Evolutionary conservation across 1,284 basidiomycete genomes (phyloP).

Genomic region (Heterobasidion parviporum): DNA sequence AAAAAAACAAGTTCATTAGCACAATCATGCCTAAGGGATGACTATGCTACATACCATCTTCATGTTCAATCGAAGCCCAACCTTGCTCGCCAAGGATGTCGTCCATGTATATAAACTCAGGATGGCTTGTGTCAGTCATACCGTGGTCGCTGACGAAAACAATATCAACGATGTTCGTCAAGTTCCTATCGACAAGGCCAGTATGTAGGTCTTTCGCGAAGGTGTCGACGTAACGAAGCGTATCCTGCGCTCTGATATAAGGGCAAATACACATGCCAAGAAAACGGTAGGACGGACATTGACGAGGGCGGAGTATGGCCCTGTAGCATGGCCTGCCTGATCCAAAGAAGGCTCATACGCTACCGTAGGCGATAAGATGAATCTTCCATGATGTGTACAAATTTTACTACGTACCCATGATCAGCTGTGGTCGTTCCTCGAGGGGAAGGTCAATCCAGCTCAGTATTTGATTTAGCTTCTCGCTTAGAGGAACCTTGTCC

Average conservation of each 20-base stretch:
- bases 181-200: constrained; percentile 61
- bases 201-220: constrained; percentile 68
- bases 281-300: constrained; percentile 35
- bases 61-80: constrained; percentile 52
- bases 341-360: constrained; percentile 74
- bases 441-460: constrained; percentile 72
- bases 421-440: constrained; percentile 65
- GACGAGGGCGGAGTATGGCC: constrained; percentile 66
- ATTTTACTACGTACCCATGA: constrained; percentile 44
- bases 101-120: constrained; percentile 74
- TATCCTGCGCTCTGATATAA: constrained; percentile 34
- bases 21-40: not conserved
- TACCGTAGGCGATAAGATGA: constrained; percentile 21
- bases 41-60: constrained; percentile 47
- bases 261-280: not conserved
- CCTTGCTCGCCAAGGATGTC: constrained; percentile 71
- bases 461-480: constrained; percentile 70
- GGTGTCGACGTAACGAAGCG: constrained; percentile 60
- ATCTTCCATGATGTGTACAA: not conserved
- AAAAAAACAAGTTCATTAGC: not conserved
- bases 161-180: constrained; percentile 79
- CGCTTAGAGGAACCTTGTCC: constrained; percentile 53
- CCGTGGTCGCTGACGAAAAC: constrained; percentile 92
- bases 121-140: constrained; percentile 81
- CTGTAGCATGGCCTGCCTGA: constrained; percentile 74